Evolutionary conservation across 1,284 basidiomycete species (phyloP).

Genomic region (Bondarzewia mesenterica): DNA sequence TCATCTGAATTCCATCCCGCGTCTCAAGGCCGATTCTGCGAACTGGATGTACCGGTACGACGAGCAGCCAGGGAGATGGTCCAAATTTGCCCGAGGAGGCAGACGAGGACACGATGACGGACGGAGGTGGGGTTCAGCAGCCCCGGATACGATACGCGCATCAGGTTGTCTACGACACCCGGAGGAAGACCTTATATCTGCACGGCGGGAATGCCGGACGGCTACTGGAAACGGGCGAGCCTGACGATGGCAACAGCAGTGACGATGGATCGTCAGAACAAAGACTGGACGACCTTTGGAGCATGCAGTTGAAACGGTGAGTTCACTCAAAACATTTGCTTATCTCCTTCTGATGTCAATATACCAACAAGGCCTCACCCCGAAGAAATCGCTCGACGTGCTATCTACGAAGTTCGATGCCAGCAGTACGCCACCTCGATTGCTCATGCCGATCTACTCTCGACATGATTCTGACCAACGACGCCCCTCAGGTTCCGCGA

Average conservation of each 20-base stretch:
- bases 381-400: conserved; percentile 52
- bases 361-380: conserved; percentile 36
- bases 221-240: conserved; percentile 7
- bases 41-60: conserved; percentile 62
- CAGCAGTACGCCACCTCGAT: conserved; percentile 43
- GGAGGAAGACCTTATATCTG: conserved; percentile 48
- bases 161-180: conserved; percentile 63
- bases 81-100: conserved; percentile 29
- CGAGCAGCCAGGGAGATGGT: conserved; percentile 54
- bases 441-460: not conserved
- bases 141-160: conserved; percentile 56
- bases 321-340: conserved; percentile 12
- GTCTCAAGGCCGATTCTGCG: conserved; percentile 33
- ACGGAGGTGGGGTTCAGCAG: conserved; percentile 10
- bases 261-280: conserved; percentile 26
- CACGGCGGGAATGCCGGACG: conserved; percentile 64
- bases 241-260: conserved; percentile 8
- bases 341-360: not conserved
- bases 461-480: not conserved
- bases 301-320: conserved; percentile 57
- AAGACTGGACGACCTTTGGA: conserved; percentile 71
- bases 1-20: conserved; percentile 30
- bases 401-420: conserved; percentile 51
- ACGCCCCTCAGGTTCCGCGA: conserved; percentile 57
- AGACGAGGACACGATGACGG: conserved; percentile 1